Evolutionary conservation across 2,329 filamentous ascomycete species (phyloP), one percentile per base, ranked within the genome.

Genomic region (Xylaria polymorpha): DNA sequence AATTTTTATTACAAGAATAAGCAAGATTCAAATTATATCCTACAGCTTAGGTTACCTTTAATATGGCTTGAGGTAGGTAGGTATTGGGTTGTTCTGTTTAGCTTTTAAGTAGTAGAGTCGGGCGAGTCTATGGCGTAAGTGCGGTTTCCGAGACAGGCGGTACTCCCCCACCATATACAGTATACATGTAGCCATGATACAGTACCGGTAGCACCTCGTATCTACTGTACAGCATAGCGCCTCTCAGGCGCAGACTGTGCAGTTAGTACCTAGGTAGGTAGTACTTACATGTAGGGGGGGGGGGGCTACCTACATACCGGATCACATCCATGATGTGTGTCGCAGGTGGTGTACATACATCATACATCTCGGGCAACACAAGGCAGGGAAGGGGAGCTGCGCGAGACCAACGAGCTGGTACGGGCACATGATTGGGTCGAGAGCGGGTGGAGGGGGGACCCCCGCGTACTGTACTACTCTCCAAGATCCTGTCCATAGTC

Each of bases 331-430:
- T n/a, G n/a, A n/a, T 41, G 46, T 50, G 22, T 50, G 29, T 35
- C 25, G 29, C 35, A 37, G 29, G 32, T 56, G 29, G 51, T 56
- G n/a, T 56, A 39, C 10, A 10, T 29, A 29, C 25, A 8, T 14
- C 35, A 35, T 39, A 56, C 35, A 56, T 56, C 53, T 35, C 32
- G 32, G 53, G 53, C 9, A 35, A 41, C 53, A 56, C 53, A 41
- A 56, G 53, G 15, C 53, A 53, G 50, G 50, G n/a, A 56, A 48
- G 41, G 25, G 14, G 18, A 56, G 29, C 39, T 14, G 39, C 35
- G 10, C 37, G 53, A 57, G 55, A 57, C 55, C 55, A 41, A 29
- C 8, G 55, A 57, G 9, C n/a, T 8, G 55, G 55, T 57, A 57
- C 10, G 22, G 37, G 9, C 55, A 29, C 37, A 37, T 57, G 55